Evolutionary conservation across 1,139 yeast genomes (phyloP).

Genomic region (Hansenula sp.): DNA sequence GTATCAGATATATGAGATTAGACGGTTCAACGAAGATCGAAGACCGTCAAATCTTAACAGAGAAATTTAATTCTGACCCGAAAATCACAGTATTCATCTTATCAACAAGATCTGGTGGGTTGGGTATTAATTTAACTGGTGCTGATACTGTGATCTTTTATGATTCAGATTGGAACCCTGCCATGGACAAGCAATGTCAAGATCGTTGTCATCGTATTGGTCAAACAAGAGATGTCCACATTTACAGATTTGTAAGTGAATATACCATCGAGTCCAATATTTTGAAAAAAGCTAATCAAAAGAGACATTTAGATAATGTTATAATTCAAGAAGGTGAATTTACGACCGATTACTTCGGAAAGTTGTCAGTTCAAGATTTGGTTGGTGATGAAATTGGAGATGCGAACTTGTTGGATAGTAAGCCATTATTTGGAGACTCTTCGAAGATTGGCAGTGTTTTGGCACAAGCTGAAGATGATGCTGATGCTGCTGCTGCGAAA

Average conservation of each 20-base stretch:
- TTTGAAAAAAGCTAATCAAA: slow-evolving; percentile 90
- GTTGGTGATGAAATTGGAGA: slow-evolving; percentile 44
- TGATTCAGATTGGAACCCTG: slow-evolving; percentile 99
- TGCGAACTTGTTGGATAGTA: slow-evolving; percentile 28
- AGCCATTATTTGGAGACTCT: slow-evolving; percentile 31
- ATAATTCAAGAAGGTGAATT: slow-evolving; percentile 98
- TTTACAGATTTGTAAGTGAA: slow-evolving; percentile 93
- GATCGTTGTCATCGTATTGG: slow-evolving; percentile 99
- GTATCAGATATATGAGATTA: slow-evolving; percentile 88
- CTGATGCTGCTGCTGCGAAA: slow-evolving; percentile 89
- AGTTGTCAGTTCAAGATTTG: slow-evolving; percentile 83
- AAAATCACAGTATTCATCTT: slow-evolving; percentile 87
- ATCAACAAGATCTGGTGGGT: slow-evolving; percentile 96
- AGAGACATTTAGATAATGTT: slow-evolving; percentile 90
- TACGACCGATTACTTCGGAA: slow-evolving; percentile 93
- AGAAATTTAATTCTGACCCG: slow-evolving; percentile 83
- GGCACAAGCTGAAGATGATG: slow-evolving; percentile 95
- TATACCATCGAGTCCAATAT: slow-evolving; percentile 96
- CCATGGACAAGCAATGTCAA: slow-evolving; percentile 99
- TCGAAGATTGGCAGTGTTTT: slow-evolving; percentile 61
- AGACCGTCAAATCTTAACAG: slow-evolving; percentile 92
- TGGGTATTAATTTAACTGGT: slow-evolving; percentile 96
- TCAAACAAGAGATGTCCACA: slow-evolving; percentile 96
- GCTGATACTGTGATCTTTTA: slow-evolving; percentile 99
- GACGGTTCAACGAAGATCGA: slow-evolving; percentile 98